A percentile compares a stretch with the other conserved stretches of the same genome.
These are phyloP conservation scores for Nakazawaea molendinolei DNA, from an alignment of 805 yeast genomes.

Conservation along the genomic window DNA sequence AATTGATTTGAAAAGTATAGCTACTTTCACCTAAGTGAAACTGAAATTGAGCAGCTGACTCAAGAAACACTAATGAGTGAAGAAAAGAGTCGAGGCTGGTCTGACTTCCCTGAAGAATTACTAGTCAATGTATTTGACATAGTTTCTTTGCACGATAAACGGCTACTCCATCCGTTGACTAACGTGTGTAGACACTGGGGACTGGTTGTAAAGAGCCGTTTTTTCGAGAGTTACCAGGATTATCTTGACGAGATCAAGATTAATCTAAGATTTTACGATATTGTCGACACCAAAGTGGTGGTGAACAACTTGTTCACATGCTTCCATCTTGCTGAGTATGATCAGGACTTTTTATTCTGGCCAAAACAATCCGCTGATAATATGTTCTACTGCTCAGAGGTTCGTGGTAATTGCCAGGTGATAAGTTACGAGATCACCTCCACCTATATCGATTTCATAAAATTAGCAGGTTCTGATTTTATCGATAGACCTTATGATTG, in stretches of 20 bases:
- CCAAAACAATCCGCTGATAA: conserved; percentile 7
- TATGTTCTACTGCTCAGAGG: conserved; percentile 9
- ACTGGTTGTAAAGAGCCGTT: neutral
- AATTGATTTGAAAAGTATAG: no score
- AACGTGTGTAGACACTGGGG: conserved; percentile 9
- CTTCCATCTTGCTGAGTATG: conserved; percentile 10
- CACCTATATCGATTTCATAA: conserved; percentile 1
- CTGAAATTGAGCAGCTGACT: neutral
- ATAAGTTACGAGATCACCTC: conserved; percentile 5
- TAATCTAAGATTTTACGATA: conserved; percentile 2
- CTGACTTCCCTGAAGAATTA: conserved; percentile 8
- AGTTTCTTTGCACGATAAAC: neutral
- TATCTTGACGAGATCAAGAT: conserved; percentile 6
- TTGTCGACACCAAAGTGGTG: conserved; percentile 2
- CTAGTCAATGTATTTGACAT: conserved; percentile 3
- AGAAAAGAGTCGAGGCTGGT: conserved; percentile 1
- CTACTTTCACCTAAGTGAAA: neutral
- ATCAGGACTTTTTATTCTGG: conserved; percentile 11
- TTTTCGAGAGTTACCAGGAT: conserved; percentile 1
- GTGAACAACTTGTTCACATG: conserved; percentile 10
- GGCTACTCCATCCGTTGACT: conserved; percentile 1
- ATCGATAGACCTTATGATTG: conserved; percentile 1
- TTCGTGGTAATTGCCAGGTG: conserved; percentile 6
- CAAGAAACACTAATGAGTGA: neutral
- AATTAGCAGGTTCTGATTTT: neutral